Base-by-base conservation (phyloP, 768 basidiomycete genomes). In the Suillus weaverae region DNA sequence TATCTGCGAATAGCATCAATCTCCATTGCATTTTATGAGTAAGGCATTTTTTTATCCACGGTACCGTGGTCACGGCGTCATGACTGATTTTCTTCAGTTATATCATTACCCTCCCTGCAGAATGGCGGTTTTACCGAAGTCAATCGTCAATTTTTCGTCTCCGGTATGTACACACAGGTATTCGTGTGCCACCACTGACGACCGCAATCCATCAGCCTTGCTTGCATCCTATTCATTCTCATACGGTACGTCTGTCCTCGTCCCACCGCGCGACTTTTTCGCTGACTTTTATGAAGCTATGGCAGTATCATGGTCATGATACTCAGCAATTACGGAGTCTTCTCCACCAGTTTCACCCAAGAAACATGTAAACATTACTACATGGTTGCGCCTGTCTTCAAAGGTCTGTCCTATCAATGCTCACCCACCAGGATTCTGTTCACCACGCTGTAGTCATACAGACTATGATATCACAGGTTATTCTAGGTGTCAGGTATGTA, bases 401-500 rank as follows among this genome's bases (percentile, higher is more conserved):
- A 90, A 84, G 88, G 89, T 86, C 54, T n/a, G 44, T 53, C 39
- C 7, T 5, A 16, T 18, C 18, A 14, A 30, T 14, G 53, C 22
- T 57, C 14, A 32, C 2, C 1, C 3, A 26, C 46, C 20, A 59
- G 13, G 14, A 14, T 13, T 35, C 62, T 72, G n/a, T 68, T 64
- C 36, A 26, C 51, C n/a, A 16, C 1, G 9, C 46, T 61, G 11
- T 63, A 90, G 89, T 86, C 5, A 22, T 88, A 7, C 89, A 90
- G 73, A 77, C 79, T 0, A 86, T 86, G 83, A 78, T 88, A 53
- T 89, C 89, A 7, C 89, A 91, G 70, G 77, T 82, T 7, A 89
- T 91, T 61, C 70, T 91, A 48, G 89, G 84, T 9, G 73, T 88
- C 59, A 81, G 88, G 88, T 86, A 72, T n/a, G 57, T 5, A 2